Evolutionary conservation across 305 asterid species (phyloP).

Genomic region (Plantago rigida): DNA sequence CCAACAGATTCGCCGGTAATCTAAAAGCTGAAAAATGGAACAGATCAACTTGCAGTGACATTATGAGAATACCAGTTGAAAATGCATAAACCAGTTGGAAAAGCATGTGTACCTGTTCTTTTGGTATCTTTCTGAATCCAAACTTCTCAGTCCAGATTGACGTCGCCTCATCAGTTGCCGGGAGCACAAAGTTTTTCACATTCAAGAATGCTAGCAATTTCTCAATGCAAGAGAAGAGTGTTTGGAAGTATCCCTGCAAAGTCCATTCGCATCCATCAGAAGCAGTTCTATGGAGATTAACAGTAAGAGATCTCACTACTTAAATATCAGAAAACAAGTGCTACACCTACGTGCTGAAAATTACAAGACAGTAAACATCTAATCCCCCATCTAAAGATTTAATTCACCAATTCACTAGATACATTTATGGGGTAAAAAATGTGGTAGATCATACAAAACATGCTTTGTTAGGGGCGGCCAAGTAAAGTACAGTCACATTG

Average conservation of each 20-base stretch:
- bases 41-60: conserved; percentile 9
- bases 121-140: conserved; percentile 56
- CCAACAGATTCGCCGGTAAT: conserved; percentile 68
- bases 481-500: too few species aligned
- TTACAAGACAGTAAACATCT: too few species aligned
- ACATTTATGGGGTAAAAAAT: too few species aligned
- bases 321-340: neutral
- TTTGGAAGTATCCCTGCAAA: conserved; percentile 80
- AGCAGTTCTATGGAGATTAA: neutral
- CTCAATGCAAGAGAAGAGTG: conserved; percentile 76
- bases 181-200: conserved; percentile 71
- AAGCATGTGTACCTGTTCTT: conserved; percentile 48
- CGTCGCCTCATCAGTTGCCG: conserved; percentile 76
- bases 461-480: too few species aligned
- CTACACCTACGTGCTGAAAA: too few species aligned
- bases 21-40: conserved; percentile 48
- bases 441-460: too few species aligned
- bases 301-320: neutral
- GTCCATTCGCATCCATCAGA: conserved; percentile 27
- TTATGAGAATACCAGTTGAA: neutral
- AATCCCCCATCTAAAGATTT: too few species aligned
- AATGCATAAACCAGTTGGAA: neutral
- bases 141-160: conserved; percentile 86
- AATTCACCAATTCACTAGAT: too few species aligned
- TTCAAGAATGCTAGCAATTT: conserved; percentile 66